These are phyloP conservation scores for Botrytis tulipae DNA, from an alignment of 2,329 filamentous ascomycete genomes.

Conservation along the genomic window DNA sequence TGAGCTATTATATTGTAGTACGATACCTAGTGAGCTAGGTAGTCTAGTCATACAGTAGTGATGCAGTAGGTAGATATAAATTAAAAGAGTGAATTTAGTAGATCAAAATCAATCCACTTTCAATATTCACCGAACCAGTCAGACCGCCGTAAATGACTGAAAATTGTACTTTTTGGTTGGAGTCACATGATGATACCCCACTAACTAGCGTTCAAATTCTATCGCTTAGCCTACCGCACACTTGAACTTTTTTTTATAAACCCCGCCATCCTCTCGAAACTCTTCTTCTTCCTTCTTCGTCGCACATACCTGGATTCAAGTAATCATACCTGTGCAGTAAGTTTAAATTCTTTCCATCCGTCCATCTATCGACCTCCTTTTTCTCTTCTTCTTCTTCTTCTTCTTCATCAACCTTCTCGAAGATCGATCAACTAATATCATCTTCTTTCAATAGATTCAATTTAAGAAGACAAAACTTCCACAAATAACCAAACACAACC, in stretches of 20 bases:
- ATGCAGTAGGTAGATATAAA: not conserved
- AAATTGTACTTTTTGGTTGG: not conserved
- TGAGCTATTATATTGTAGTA: not conserved
- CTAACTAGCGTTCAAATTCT: conserved; percentile 18
- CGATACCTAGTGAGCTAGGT: too few species aligned
- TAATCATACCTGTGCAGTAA: conserved; percentile 38
- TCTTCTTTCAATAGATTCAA: conserved; percentile 31
- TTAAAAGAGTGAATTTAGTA: not conserved
- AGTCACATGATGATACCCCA: conserved; percentile 12
- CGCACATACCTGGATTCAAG: conserved; percentile 39
- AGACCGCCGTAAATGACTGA: not conserved
- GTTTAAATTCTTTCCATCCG: conserved; percentile 19
- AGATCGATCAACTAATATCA: conserved; percentile 25
- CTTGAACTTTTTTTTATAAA: conserved; percentile 15
- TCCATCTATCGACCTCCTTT: not conserved
- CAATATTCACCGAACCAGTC: conserved; percentile 7
- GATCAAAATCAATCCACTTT: not conserved
- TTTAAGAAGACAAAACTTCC: conserved; percentile 30
- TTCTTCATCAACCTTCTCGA: not conserved
- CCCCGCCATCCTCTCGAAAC: conserved; percentile 19
- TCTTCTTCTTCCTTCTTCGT: conserved; percentile 24
- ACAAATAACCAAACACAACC: conserved; percentile 35
- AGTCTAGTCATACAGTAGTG: not conserved
- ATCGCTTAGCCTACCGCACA: conserved; percentile 16
- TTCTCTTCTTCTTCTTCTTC: not conserved